These are phyloP conservation scores for Aspergillus kassunensis DNA, from an alignment of 495 filamentous ascomycete species.

Conservation along the genomic window DNA sequence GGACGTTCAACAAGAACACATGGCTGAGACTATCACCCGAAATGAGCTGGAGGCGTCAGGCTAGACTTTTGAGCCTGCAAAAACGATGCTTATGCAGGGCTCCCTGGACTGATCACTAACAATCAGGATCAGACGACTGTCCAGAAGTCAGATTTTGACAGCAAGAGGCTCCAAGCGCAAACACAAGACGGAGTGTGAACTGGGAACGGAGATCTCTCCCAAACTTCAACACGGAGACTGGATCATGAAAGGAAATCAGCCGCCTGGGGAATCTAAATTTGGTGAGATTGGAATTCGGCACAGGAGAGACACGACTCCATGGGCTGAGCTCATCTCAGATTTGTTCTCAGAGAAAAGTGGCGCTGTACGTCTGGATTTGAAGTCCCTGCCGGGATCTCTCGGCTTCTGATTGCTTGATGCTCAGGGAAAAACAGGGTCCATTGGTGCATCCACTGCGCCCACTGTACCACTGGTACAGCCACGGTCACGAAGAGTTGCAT, in stretches of 20 bases:
- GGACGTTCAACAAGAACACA: not conserved
- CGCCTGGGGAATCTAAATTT: conserved; percentile 1
- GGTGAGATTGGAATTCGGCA: not conserved
- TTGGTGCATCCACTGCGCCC: not conserved
- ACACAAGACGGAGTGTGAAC: too few relatives aligned
- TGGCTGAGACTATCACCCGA: conserved; percentile 4
- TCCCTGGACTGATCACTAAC: not conserved
- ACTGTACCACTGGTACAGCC: not conserved
- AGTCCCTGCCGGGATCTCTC: not conserved
- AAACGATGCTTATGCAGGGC: conserved; percentile 4
- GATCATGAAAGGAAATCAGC: not conserved
- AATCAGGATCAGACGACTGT: too few relatives aligned
- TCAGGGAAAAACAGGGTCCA: not conserved
- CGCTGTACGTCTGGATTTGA: not conserved
- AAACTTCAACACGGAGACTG: not conserved
- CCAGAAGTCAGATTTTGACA: too few relatives aligned
- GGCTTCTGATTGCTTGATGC: too few relatives aligned
- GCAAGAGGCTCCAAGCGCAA: not conserved
- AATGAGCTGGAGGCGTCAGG: not conserved
- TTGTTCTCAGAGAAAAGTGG: not conserved
- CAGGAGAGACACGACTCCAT: not conserved
- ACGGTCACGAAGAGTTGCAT: not conserved
- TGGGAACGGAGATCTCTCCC: not conserved
- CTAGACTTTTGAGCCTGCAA: not conserved
- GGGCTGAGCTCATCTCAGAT: not conserved